These are phyloP conservation scores for Pyrrhoderma lamaoense DNA, from an alignment of 1,284 basidiomycete species.

Conservation along the genomic window DNA sequence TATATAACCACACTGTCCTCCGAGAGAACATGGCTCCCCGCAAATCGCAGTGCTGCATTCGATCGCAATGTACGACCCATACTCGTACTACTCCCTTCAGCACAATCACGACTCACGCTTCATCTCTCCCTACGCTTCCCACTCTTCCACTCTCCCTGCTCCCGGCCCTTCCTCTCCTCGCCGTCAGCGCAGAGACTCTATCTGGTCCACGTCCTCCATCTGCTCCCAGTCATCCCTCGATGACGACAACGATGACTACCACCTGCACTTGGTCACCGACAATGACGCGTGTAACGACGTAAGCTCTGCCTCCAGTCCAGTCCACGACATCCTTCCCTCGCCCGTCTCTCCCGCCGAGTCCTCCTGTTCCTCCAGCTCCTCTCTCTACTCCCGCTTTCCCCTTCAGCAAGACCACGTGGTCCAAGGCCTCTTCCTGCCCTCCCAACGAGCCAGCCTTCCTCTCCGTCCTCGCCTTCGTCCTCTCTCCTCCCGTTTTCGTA, in stretches of 20 bases:
- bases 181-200: conserved; percentile 7
- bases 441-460: conserved; percentile 9
- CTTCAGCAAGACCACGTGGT: conserved; percentile 9
- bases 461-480: neutral
- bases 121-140: neutral
- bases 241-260: conserved; percentile 4
- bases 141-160: neutral
- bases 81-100: neutral
- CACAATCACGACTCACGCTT: neutral
- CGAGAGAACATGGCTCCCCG: neutral
- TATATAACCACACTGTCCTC: too few relatives aligned
- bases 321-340: conserved; percentile 1
- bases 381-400: conserved; percentile 1
- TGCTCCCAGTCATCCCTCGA: conserved; percentile 15
- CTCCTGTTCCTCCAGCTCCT: conserved; percentile 4
- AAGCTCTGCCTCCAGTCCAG: neutral
- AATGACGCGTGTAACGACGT: neutral
- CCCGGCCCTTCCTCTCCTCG: conserved; percentile 6
- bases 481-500: conserved; percentile 1
- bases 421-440: conserved; percentile 16
- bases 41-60: neutral
- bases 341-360: conserved; percentile 16
- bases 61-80: neutral
- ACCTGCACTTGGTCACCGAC: conserved; percentile 5
- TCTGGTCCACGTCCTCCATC: conserved; percentile 14